Conservation (phyloP, 768 basidiomycete genomes). For the Pleurotus ostreatus region DNA sequence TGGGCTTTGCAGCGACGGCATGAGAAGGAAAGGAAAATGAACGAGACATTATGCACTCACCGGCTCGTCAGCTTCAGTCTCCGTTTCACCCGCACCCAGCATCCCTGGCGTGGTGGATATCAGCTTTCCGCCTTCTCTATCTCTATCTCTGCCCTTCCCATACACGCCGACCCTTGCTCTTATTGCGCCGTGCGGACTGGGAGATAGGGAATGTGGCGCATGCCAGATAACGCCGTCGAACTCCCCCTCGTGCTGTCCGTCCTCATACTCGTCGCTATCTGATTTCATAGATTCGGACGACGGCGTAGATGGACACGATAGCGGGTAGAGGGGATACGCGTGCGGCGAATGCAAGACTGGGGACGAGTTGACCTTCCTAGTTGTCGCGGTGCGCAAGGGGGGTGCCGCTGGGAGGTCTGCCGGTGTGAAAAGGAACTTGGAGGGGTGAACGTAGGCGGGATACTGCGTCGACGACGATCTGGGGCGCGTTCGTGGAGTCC, state of each 20-base stretch:
- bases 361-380: constrained; percentile 20
- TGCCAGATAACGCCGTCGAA: constrained; percentile 28
- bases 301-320: neutral
- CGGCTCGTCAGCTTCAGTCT: constrained; percentile 75
- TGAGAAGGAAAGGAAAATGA: constrained; percentile 1
- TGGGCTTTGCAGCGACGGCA: constrained; percentile 35
- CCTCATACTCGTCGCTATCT: constrained; percentile 24
- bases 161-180: constrained; percentile 1
- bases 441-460: neutral
- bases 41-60: constrained; percentile 36
- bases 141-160: constrained; percentile 6
- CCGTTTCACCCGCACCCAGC: constrained; percentile 69
- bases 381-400: constrained; percentile 14
- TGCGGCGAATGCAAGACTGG: constrained; percentile 16
- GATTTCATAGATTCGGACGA: constrained; percentile 17
- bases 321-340: neutral
- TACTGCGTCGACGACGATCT: constrained; percentile 1
- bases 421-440: constrained; percentile 20
- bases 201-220: constrained; percentile 13
- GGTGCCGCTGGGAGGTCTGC: constrained; percentile 19
- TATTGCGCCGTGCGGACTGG: neutral
- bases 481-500: neutral
- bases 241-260: constrained; percentile 16
- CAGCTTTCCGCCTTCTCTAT: constrained; percentile 27
- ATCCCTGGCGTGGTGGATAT: constrained; percentile 65